Evolutionary conservation across 352 stramenopile genomes (phyloP).

Genomic region (Lagenidium giganteum): DNA sequence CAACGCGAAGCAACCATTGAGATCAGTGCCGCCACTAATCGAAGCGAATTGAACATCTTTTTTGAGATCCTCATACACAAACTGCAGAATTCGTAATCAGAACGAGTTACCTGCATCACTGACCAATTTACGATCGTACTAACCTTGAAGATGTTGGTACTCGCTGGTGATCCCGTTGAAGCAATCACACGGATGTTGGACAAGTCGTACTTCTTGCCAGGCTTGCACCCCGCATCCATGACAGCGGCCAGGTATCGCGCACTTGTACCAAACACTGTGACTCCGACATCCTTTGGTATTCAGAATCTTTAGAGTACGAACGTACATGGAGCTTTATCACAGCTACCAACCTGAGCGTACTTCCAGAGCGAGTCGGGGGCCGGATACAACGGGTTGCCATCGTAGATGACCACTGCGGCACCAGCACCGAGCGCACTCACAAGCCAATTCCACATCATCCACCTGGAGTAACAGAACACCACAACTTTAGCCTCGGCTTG

Average conservation of each 20-base stretch:
- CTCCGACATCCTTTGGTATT: slow-evolving; percentile 28
- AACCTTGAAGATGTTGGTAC: slow-evolving; percentile 56
- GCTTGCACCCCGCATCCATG: slow-evolving; percentile 43
- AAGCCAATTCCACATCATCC: slow-evolving; percentile 84
- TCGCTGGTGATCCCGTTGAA: slow-evolving; percentile 50
- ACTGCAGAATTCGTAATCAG: too few species aligned
- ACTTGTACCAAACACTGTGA: slow-evolving; percentile 50
- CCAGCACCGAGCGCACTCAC: slow-evolving; percentile 44
- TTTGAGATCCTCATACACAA: slow-evolving; percentile 57
- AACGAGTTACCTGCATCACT: too few species aligned
- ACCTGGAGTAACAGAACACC: slow-evolving; percentile 7
- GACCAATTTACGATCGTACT: too few species aligned
- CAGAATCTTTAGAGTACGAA: too few species aligned
- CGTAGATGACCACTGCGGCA: slow-evolving; percentile 54
- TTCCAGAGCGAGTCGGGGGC: slow-evolving; percentile 33
- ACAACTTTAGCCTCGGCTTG: background rate
- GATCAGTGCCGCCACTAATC: slow-evolving; percentile 66
- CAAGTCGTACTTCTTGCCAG: slow-evolving; percentile 43
- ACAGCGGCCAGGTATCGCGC: slow-evolving; percentile 49
- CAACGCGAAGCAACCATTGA: slow-evolving; percentile 57
- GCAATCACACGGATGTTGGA: slow-evolving; percentile 43
- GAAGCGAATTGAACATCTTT: slow-evolving; percentile 49
- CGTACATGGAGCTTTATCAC: background rate
- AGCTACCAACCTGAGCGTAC: slow-evolving; percentile 21
- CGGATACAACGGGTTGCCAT: slow-evolving; percentile 52